Evolutionary conservation across 257 asterid genomes (phyloP).

Genomic region (Gentiana dahurica): DNA sequence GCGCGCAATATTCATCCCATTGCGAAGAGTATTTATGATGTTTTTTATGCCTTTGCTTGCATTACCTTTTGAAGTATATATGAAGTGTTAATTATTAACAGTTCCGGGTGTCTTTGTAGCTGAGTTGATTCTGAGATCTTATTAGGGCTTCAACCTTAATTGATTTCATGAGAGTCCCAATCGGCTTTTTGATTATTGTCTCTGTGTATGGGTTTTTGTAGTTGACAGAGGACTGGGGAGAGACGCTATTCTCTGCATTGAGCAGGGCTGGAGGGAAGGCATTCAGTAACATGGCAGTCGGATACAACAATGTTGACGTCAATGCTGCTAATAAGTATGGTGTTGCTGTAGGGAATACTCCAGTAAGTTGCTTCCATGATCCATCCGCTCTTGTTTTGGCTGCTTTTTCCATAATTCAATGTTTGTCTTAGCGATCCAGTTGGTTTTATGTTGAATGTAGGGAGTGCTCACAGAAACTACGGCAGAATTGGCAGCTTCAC

Average conservation of each 20-base stretch:
- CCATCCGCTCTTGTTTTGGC: background rate
- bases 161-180: no score
- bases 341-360: slow-evolving; percentile 95
- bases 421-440: background rate
- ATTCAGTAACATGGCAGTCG: slow-evolving; percentile 98
- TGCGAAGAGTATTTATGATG: no score
- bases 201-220: slow-evolving; percentile 13
- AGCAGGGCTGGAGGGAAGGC: slow-evolving; percentile 96
- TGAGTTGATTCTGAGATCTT: no score
- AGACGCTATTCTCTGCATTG: slow-evolving; percentile 69
- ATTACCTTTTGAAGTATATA: no score
- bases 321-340: slow-evolving; percentile 80
- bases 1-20: no score
- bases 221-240: slow-evolving; percentile 98
- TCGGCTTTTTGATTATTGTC: background rate
- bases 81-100: no score
- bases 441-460: slow-evolving; percentile 20
- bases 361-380: slow-evolving; percentile 32
- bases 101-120: no score
- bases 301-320: slow-evolving; percentile 89
- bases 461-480: slow-evolving; percentile 97
- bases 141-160: no score
- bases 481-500: slow-evolving; percentile 95
- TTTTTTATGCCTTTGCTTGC: no score
- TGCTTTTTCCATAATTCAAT: background rate